Evolutionary conservation across 768 basidiomycete species (phyloP).

Genomic region (Leccinum disarticulatum): DNA sequence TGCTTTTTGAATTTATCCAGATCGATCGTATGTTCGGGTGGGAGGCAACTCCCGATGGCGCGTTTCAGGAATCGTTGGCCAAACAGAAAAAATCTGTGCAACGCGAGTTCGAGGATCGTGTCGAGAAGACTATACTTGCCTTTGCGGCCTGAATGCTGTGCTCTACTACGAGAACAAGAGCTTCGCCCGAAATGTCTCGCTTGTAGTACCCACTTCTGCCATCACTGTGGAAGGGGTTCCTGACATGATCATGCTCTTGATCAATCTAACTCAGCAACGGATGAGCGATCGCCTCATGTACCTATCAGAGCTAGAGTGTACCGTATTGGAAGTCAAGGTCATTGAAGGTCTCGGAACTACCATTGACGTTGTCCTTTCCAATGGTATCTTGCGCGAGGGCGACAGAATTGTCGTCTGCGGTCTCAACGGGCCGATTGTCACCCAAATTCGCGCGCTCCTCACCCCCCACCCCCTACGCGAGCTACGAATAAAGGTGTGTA

Average conservation of each 20-base stretch:
- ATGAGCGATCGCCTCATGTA: constrained; percentile 99
- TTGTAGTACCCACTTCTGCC: constrained; percentile 97
- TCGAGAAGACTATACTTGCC: constrained; percentile 80
- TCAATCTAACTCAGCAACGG: constrained; percentile 95
- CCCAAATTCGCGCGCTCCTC: constrained; percentile 88
- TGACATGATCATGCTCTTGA: constrained; percentile 98
- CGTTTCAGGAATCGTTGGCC: constrained; percentile 87
- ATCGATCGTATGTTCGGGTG: constrained; percentile 98
- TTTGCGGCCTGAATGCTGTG: constrained; percentile 95
- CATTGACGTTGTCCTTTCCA: constrained; percentile 94
- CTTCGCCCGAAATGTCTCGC: constrained; percentile 88
- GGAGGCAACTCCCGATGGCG: constrained; percentile 87
- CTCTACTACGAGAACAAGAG: constrained; percentile 98
- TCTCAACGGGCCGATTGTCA: constrained; percentile 95
- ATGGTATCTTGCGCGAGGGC: constrained; percentile 88
- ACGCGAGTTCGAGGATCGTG: constrained; percentile 90
- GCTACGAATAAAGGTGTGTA: constrained; percentile 84
- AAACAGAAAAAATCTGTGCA: constrained; percentile 78
- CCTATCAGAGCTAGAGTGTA: constrained; percentile 94
- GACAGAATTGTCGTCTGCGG: constrained; percentile 96
- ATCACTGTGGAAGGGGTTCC: constrained; percentile 98
- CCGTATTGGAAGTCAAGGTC: constrained; percentile 97
- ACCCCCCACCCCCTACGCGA: constrained; percentile 97
- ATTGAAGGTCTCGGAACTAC: constrained; percentile 98
- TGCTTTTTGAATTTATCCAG: constrained; percentile 39